These are phyloP conservation scores for Leucosporidium scottii DNA, from an alignment of 768 basidiomycete genomes.

Conservation along the genomic window DNA sequence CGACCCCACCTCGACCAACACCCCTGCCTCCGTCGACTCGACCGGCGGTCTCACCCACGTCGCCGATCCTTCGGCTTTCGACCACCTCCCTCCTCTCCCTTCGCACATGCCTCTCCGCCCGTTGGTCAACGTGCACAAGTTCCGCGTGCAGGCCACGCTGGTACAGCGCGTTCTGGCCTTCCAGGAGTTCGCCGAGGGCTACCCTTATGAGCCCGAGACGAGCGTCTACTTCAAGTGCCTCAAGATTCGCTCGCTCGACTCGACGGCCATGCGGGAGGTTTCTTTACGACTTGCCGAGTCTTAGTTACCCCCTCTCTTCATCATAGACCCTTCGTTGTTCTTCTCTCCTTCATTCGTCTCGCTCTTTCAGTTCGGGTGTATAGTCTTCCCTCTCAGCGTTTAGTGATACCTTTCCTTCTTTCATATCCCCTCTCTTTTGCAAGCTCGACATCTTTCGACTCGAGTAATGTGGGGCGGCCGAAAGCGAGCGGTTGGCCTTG, in stretches of 20 bases:
- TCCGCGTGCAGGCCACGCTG: constrained; percentile 26
- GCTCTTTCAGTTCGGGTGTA: too few species aligned
- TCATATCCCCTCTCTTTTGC: too few species aligned
- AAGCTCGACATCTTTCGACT: too few species aligned
- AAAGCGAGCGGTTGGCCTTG: too few species aligned
- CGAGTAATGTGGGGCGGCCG: too few species aligned
- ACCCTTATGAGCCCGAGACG: constrained; percentile 23
- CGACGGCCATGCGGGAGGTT: constrained; percentile 8
- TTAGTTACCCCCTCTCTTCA: background rate
- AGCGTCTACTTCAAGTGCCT: constrained; percentile 30
- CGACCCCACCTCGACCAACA: constrained; percentile 33
- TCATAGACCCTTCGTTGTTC: background rate
- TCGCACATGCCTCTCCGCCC: constrained; percentile 17
- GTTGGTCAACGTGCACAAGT: constrained; percentile 39
- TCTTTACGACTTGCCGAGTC: constrained; percentile 1
- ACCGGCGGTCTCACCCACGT: constrained; percentile 15
- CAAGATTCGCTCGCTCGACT: constrained; percentile 21
- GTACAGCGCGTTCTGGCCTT: constrained; percentile 28
- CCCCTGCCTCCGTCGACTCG: constrained; percentile 23
- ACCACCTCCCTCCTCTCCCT: constrained; percentile 26
- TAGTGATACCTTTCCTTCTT: too few species aligned
- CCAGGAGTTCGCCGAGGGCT: constrained; percentile 30
- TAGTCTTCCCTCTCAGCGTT: too few species aligned
- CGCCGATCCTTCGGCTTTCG: constrained; percentile 27
- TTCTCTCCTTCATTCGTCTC: background rate